Base-by-base conservation (phyloP, 495 filamentous ascomycete genomes). In the Aspergillus leporis region DNA sequence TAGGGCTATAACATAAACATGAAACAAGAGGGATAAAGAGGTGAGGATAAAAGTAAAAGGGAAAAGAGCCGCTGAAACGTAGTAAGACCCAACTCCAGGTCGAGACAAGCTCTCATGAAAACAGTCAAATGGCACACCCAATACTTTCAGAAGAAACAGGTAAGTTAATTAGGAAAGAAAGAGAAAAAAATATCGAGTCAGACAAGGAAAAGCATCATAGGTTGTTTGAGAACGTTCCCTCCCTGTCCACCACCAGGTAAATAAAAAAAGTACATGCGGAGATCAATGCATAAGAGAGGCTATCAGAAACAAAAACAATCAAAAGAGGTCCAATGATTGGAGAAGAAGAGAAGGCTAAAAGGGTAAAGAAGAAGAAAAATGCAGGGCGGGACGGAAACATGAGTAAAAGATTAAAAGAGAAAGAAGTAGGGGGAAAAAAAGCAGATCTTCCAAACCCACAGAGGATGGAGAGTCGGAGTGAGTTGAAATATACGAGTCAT, bases 201-300 rank as follows among this genome's bases (percentile, higher is more conserved):
- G 61, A 40, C 43, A 60, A 51, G 58, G 47, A 61, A 60, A 65
- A 61, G 68, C 55, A 68, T 73, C 70, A 70, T 73, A 65, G 67
- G 71, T 68, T 69, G 68, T 69, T 68, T 65, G 65, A 66, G 65
- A 74, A 62, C 63, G 65, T 68, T 66, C 66, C 68, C 66, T 58
- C 65, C 66, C 64, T 68, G 61, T 58, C 66, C 63, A 63, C 64
- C 67, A 62, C 67, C 61, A 41, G 14, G 16, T 41, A 64, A 64
- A 60, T 50, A 59, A 57, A 65, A 65, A 73, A 69, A 72, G 65
- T 75, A 75, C 71, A 79, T 67, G 56, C 64, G 60, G 66, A 67
- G 66, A 69, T 69, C 66, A 67, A 74, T 72, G 71, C 67, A 66
- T 60, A 49, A 66, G 49, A 66, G 50, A 66, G 61, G 62, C 63